These are phyloP conservation scores for Francoa sonchifolia DNA, from an alignment of 441 rosid species.

Conservation along the genomic window DNA sequence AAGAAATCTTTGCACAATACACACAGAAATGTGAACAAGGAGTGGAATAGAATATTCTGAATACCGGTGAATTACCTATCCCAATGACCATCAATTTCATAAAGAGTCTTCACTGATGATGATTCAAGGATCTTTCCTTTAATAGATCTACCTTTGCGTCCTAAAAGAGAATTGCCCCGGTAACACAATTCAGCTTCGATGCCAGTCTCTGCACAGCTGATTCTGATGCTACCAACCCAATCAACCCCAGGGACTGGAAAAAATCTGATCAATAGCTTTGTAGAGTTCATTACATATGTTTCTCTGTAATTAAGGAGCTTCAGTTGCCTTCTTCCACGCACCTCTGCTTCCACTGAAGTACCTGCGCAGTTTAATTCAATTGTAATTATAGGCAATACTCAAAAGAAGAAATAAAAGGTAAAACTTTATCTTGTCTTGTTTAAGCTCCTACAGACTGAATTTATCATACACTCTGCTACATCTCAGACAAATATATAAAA, in stretches of 20 bases:
- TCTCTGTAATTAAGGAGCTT: conserved; percentile 44
- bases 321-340: conserved; percentile 44
- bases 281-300: conserved; percentile 68
- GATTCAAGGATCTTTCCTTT: conserved; percentile 49
- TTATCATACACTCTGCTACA: too few relatives aligned
- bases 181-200: conserved; percentile 45
- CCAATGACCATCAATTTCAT: conserved; percentile 60
- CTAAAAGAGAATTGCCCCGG: conserved; percentile 27
- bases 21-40: not conserved
- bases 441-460: too few relatives aligned
- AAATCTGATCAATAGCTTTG: conserved; percentile 40
- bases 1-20: not conserved
- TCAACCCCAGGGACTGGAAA: conserved; percentile 44
- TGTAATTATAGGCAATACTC: too few relatives aligned
- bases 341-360: conserved; percentile 47
- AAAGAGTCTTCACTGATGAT: conserved; percentile 29
- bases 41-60: not conserved
- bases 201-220: conserved; percentile 46
- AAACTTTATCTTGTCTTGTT: too few relatives aligned
- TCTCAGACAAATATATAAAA: too few relatives aligned
- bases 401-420: too few relatives aligned
- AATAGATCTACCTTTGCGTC: conserved; percentile 31
- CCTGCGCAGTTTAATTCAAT: conserved; percentile 31
- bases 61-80: conserved; percentile 32
- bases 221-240: conserved; percentile 49